Conservation (phyloP, 75 land plant genomes). For the Pinus albicaulis region DNA sequence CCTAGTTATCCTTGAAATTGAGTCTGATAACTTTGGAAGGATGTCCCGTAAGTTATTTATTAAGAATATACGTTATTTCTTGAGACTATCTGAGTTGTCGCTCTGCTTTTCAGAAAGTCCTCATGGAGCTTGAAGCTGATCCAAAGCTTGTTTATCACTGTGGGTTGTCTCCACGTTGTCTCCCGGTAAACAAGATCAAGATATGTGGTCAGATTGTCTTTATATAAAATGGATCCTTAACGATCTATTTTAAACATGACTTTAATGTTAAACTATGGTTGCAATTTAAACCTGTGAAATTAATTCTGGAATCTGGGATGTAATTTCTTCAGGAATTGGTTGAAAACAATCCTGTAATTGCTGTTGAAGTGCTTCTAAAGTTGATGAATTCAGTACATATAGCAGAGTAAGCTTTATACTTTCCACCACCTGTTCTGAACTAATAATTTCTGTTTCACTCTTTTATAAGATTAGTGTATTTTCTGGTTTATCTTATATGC, state of each 20-base stretch:
- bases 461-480: neutral
- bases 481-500: slow-evolving; percentile 8
- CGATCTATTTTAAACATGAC: neutral
- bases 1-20: neutral
- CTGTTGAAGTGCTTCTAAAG: slow-evolving; percentile 86
- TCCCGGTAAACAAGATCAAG: slow-evolving; percentile 61
- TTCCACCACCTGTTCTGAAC: neutral
- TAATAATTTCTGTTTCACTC: neutral
- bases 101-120: slow-evolving; percentile 58
- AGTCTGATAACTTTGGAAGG: neutral
- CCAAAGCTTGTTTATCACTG: slow-evolving; percentile 97
- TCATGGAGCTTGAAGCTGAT: slow-evolving; percentile 80
- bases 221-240: neutral
- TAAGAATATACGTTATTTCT: neutral
- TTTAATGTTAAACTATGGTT: neutral
- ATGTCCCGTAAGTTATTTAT: neutral
- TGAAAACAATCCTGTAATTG: slow-evolving; percentile 93
- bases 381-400: slow-evolving; percentile 92
- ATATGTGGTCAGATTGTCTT: neutral
- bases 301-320: too few relatives aligned
- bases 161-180: slow-evolving; percentile 85
- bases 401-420: slow-evolving; percentile 56
- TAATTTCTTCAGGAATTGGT: slow-evolving; percentile 70
- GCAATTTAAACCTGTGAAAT: neutral
- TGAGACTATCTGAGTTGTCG: neutral